Evolutionary conservation across 305 asterid species (phyloP).

Genomic region (Plantago lanceolata): DNA sequence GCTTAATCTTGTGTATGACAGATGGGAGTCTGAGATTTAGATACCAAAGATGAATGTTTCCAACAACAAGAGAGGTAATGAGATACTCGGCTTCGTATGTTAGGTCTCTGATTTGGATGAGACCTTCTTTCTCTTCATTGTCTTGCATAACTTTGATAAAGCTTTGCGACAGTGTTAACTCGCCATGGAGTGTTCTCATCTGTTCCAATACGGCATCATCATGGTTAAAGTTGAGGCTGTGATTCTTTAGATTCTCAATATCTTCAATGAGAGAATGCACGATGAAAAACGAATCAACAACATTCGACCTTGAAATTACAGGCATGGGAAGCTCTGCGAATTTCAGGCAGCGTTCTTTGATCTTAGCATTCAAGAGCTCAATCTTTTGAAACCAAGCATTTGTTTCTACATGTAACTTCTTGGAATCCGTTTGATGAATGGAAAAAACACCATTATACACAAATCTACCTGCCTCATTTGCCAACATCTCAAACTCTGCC

Average conservation of each 20-base stretch:
- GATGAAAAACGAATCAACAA: background rate
- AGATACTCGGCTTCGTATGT: conserved; percentile 26
- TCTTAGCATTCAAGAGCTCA: background rate
- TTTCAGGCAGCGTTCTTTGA: background rate
- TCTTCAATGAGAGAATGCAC: conserved; percentile 16
- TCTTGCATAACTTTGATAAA: conserved; percentile 1
- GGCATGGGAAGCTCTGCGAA: too few relatives aligned
- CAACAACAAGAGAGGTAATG: conserved; percentile 12
- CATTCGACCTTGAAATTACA: too few relatives aligned
- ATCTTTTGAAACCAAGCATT: background rate
- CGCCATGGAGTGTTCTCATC: conserved; percentile 7
- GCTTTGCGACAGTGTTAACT: conserved; percentile 3
- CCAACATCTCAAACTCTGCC: background rate
- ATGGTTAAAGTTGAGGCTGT: background rate
- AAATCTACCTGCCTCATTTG: background rate
- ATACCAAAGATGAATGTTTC: conserved; percentile 7
- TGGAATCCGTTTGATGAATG: background rate
- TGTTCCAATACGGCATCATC: conserved; percentile 12
- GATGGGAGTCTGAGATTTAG: background rate
- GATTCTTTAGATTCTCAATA: background rate
- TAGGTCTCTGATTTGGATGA: conserved; percentile 15
- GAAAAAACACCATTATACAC: background rate
- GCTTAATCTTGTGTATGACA: background rate
- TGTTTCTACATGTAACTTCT: too few relatives aligned
- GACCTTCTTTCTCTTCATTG: conserved; percentile 4